Base-by-base conservation (phyloP, 2,329 filamentous ascomycete species). In the Fusarium sp. region DNA sequence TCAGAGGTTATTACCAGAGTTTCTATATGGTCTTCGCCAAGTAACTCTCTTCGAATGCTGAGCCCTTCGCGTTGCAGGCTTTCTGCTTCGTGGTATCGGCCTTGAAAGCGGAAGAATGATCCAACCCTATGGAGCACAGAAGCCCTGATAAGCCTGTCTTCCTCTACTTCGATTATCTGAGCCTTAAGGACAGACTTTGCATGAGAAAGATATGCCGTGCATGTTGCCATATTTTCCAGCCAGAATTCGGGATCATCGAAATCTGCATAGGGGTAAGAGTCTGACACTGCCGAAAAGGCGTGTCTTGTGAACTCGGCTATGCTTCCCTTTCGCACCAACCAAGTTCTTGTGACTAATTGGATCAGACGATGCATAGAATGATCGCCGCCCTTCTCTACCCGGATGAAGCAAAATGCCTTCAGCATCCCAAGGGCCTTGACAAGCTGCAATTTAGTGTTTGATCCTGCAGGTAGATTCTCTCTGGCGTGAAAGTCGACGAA, bases 361-460 rank as follows among this genome's bases (percentile, higher is more conserved):
- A 84, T 75, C 0, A 84, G 79, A 2, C 80, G 78, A 56, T 83
- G 82, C 75, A 84, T 80, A 14, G 79, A 63, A 8, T 80, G 62
- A 11, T 44, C 57, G 0, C 72, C 45, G 1, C 41, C 62, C 2
- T 68, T 74, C 24, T 70, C 74, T 39, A 76, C 70, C 0, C 56
- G 62, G 0, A 81, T 52, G 32, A 82, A 79, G 14, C 78, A 81
- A 24, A 81, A 82, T 3, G 80, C 80, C 30, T 79, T 81, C 0
- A 83, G 70, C 0, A 73, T 4, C 0, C 71, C 71, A 5, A 73
- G 32, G 0, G 61, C 52, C 6, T 74, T 73, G 0, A 74, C 30
- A 34, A 73, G 44, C 4, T 62, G 70, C 4, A 73, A 8, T 1
- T 20, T 73, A 0, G 42, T 51, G 0, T 50, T 71, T 0, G 66